phyloP scores from a whole-genome alignment of 169 alveolate genomes.

The Plasmodium reichenowi region DNA sequence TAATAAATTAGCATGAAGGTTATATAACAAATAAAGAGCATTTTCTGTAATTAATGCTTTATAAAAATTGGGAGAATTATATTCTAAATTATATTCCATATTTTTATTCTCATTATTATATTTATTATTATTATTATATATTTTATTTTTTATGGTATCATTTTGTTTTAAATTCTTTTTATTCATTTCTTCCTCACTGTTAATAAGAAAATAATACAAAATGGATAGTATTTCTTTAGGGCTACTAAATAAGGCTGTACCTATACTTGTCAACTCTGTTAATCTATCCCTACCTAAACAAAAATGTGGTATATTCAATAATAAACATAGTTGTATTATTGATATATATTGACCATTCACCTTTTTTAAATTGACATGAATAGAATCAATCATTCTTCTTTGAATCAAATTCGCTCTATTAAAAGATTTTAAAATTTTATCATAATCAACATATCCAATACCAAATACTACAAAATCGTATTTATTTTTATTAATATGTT shows the following conservation, averaged over 20 bases:
- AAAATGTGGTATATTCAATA: conserved; percentile 74
- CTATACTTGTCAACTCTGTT: conserved; percentile 74
- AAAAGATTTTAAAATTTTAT: conserved; percentile 72
- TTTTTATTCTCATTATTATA: not conserved
- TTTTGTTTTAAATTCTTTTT: not conserved
- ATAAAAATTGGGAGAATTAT: conserved; percentile 57
- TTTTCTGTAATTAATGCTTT: conserved; percentile 64
- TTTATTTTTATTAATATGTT: conserved; percentile 45
- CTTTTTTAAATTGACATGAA: conserved; percentile 62
- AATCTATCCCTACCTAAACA: conserved; percentile 75
- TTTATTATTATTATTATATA: not conserved
- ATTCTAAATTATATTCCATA: conserved; percentile 30
- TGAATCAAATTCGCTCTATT: conserved; percentile 73
- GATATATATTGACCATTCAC: conserved; percentile 76
- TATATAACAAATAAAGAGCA: conserved; percentile 64
- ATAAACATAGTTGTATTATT: conserved; percentile 69
- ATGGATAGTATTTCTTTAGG: conserved; percentile 69
- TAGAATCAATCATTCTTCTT: conserved; percentile 53
- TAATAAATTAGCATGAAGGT: conserved; percentile 57
- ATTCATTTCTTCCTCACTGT: conserved; percentile 21
- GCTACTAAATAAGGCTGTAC: conserved; percentile 69
- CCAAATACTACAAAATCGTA: conserved; percentile 69
- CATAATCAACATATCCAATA: conserved; percentile 75
- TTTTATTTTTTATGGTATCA: not conserved
- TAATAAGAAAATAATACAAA: conserved; percentile 51